Evolutionary conservation across 192 early-diverging fungal species (phyloP), one percentile per base, ranked within the genome.

Genomic region (Backusella australiensis): DNA sequence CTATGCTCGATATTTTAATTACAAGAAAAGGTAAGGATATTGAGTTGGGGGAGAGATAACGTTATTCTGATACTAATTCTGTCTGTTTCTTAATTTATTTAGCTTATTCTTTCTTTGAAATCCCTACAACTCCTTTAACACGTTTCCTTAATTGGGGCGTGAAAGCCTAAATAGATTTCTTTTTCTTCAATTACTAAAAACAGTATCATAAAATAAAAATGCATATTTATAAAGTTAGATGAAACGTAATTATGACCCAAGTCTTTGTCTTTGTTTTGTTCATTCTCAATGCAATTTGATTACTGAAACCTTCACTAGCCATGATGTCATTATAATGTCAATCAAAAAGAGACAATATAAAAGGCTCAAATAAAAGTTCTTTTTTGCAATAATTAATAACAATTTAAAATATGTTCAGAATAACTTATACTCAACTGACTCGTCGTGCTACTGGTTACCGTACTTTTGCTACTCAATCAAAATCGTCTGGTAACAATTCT

Each of bases 101-200:
- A 77, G 76, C 68, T 49, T 77, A 77, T 65, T 77, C 76, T 44
- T 77, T 77, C 38, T 71, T 77, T 32, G 76, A 77, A 41, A 67
- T 65, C n/a, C 76, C 76, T 23, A 49, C 69, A n/a, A 77, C 69
- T n/a, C 41, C 76, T 26, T 44, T 77, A 23, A 76, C 70, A 52
- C 59, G 75, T 67, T 65, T 75, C 19, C 35, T 75, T 67, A 42
- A 42, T 34, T 75, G 74, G 74, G 35, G 63, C 15, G 15, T 21
- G 17, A 66, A 67, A 29, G 4, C n/a, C 26, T 63, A 63, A 63
- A 9, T 63, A 29, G 56, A 63, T 63, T 14, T 5, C 12, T 29
- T 63, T 63, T 63, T 63, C 26, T 29, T 49, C 46, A 49, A 49
- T 14, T 63, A 12, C 11, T 29, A 63, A 63, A 2, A 59, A 59